Percentiles rank a stretch among this genome's conserved stretches.
Evolutionary conservation across 2,329 filamentous ascomycete genomes (phyloP).

Genomic region (Neopestalotiopsis sp.): DNA sequence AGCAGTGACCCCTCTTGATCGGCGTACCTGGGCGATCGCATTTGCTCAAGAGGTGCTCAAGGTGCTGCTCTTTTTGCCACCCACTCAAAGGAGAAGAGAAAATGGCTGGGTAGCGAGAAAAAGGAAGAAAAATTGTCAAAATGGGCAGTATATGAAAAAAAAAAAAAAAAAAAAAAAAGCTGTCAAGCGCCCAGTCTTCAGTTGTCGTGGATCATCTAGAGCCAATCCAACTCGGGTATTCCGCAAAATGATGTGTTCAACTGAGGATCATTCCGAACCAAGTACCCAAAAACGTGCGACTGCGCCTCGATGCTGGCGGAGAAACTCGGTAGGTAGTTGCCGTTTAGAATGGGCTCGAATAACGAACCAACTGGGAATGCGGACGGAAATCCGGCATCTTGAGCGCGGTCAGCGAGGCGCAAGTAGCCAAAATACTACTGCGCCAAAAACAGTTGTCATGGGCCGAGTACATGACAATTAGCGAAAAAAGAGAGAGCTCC

Average conservation of each 20-base stretch:
- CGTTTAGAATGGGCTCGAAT: neutral
- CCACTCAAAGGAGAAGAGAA: neutral
- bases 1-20: slow-evolving; percentile 19
- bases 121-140: neutral
- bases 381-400: slow-evolving; percentile 7
- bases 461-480: neutral
- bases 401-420: slow-evolving; percentile 2
- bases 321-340: slow-evolving; percentile 7
- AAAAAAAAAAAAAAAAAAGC: neutral
- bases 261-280: neutral
- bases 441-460: neutral
- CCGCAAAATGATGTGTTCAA: neutral
- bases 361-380: neutral
- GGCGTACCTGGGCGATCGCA: slow-evolving; percentile 21
- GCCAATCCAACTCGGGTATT: neutral
- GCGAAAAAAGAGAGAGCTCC: neutral
- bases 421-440: neutral
- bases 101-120: neutral
- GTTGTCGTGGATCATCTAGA: slow-evolving; percentile 4
- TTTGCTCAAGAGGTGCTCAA: slow-evolving; percentile 11
- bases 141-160: neutral
- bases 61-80: neutral
- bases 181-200: neutral
- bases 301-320: slow-evolving; percentile 1
- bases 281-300: neutral